Percentiles rank a stretch among this genome's conserved stretches.
phyloP scores from a whole-genome alignment of 306 rosid species.

The Phaseolus lunatus region DNA sequence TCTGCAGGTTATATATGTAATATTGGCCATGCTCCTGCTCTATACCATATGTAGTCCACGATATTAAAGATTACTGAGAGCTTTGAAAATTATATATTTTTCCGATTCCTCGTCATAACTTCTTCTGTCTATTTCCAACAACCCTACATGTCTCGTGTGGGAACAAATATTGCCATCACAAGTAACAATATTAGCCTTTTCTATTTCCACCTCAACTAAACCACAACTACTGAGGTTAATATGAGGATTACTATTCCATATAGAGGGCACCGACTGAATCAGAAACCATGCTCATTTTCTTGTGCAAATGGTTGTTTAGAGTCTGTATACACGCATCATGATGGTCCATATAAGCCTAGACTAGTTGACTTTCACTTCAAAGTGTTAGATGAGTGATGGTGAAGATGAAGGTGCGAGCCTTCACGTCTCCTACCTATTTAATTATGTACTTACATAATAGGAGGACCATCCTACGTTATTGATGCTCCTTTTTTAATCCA shows the following conservation, averaged over 20 bases:
- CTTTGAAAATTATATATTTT: constrained; percentile 39
- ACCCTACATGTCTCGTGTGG: constrained; percentile 44
- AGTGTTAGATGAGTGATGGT: constrained; percentile 26
- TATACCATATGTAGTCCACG: constrained; percentile 45
- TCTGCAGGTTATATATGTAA: constrained; percentile 1
- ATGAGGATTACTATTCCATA: constrained; percentile 32
- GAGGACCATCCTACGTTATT: constrained; percentile 50
- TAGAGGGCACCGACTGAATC: constrained; percentile 31
- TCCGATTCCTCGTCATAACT: constrained; percentile 45
- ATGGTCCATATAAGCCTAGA: constrained; percentile 40
- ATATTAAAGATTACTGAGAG: constrained; percentile 42
- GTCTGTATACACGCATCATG: constrained; percentile 7
- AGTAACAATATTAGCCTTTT: constrained; percentile 44
- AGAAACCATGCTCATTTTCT: constrained; percentile 34
- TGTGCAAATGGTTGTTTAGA: constrained; percentile 23
- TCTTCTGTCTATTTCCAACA: constrained; percentile 49
- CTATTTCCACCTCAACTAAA: constrained; percentile 38
- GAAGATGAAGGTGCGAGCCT: background rate
- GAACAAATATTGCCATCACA: constrained; percentile 40
- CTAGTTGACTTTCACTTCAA: constrained; percentile 48
- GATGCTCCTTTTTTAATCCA: constrained; percentile 26
- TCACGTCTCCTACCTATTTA: constrained; percentile 41
- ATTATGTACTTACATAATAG: constrained; percentile 23
- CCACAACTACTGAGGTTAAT: constrained; percentile 43
- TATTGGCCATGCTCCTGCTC: constrained; percentile 10